Evolutionary conservation across 495 filamentous ascomycete species (phyloP).

Genomic region (Aspergillus avenaceus): DNA sequence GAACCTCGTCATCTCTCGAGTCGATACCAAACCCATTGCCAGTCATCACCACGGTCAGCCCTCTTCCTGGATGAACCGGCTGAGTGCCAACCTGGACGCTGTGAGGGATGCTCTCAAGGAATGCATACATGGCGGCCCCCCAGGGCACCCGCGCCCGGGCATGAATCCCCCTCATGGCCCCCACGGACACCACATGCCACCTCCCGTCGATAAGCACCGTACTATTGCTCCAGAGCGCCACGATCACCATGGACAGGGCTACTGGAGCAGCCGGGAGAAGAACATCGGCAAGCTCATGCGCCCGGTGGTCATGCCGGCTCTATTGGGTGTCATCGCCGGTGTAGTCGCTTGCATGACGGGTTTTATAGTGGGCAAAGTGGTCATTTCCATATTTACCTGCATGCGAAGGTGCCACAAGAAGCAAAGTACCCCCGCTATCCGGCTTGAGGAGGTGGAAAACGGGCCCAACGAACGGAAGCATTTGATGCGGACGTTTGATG

Average conservation of each 20-base stretch:
- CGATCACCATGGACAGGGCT: conserved; percentile 12
- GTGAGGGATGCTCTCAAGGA: conserved; percentile 2
- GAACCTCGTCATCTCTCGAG: conserved; percentile 17
- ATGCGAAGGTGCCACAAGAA: conserved; percentile 8
- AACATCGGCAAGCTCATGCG: conserved; percentile 26
- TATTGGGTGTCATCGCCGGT: conserved; percentile 36
- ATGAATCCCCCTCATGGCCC: conserved; percentile 7
- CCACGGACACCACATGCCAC: conserved; percentile 9
- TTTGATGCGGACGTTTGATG: background rate
- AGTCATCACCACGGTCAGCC: conserved; percentile 14
- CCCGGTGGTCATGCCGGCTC: conserved; percentile 32
- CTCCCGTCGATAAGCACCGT: conserved; percentile 1
- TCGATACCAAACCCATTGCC: conserved; percentile 16
- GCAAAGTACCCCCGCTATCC: background rate
- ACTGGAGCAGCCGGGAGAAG: conserved; percentile 14
- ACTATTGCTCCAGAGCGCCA: background rate
- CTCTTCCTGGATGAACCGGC: conserved; percentile 24
- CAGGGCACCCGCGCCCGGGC: conserved; percentile 6
- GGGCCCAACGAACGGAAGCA: background rate
- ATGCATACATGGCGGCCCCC: conserved; percentile 18
- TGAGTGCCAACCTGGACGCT: conserved; percentile 11
- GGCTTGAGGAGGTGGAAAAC: conserved; percentile 12
- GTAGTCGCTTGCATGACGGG: conserved; percentile 37
- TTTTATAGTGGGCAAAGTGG: conserved; percentile 34
- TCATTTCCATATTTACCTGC: conserved; percentile 28